These are phyloP conservation scores for Oryza glaberrima DNA, from an alignment of 176 grass and related monocot species.

Conservation along the genomic window DNA sequence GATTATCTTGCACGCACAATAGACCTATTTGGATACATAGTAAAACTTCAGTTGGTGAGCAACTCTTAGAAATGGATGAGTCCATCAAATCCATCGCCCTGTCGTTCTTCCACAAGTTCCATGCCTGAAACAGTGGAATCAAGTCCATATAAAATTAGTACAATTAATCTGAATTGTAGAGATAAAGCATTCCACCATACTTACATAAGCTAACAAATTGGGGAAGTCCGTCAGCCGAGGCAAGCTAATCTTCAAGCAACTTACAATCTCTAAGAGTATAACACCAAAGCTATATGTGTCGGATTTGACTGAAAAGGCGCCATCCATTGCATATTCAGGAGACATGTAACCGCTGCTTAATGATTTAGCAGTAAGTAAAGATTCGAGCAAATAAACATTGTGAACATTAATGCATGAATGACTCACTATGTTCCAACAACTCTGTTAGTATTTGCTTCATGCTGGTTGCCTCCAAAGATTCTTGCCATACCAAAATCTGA, in stretches of 20 bases:
- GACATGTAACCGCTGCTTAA: slow-evolving; percentile 20
- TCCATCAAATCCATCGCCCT: slow-evolving; percentile 36
- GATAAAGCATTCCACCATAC: not conserved
- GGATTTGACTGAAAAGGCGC: no score
- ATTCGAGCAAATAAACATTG: not conserved
- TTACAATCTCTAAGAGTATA: no score
- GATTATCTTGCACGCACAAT: no score
- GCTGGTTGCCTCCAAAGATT: slow-evolving; percentile 57
- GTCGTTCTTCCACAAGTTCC: slow-evolving; percentile 57
- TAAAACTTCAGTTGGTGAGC: slow-evolving; percentile 28
- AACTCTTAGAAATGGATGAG: slow-evolving; percentile 24
- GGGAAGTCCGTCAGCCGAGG: not conserved
- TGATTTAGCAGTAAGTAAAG: not conserved
- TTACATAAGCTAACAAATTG: slow-evolving; percentile 61
- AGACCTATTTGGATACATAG: slow-evolving; percentile 43
- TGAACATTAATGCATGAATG: not conserved
- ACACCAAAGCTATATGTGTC: no score
- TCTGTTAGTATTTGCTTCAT: slow-evolving; percentile 48
- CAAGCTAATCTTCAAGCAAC: not conserved
- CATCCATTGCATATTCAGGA: no score
- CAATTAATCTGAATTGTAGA: not conserved
- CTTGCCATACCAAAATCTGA: slow-evolving; percentile 76
- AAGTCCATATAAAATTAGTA: not conserved
- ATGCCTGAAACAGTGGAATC: slow-evolving; percentile 45
- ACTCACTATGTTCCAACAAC: slow-evolving; percentile 69